These are phyloP conservation scores for Dipteronia sinensis DNA, from an alignment of 345 rosid species.

Conservation along the genomic window DNA sequence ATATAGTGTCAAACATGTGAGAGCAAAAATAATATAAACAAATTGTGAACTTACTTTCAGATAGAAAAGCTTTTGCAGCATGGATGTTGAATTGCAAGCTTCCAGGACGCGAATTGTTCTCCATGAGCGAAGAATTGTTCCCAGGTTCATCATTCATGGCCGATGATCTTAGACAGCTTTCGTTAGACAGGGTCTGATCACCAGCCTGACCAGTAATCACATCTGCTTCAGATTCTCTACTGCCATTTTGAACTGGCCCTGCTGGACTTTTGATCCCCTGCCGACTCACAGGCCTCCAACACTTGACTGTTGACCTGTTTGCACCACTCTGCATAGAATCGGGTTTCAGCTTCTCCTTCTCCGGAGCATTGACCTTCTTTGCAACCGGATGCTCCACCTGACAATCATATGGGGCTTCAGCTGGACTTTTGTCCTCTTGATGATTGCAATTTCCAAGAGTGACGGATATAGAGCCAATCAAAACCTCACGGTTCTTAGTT, in stretches of 20 bases:
- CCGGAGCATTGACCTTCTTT: slow-evolving; percentile 46
- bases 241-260: slow-evolving; percentile 20
- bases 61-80: slow-evolving; percentile 77
- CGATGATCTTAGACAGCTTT: slow-evolving; percentile 23
- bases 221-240: slow-evolving; percentile 31
- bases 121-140: slow-evolving; percentile 12
- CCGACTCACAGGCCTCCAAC: slow-evolving; percentile 53
- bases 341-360: slow-evolving; percentile 40
- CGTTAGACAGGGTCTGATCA: slow-evolving; percentile 20
- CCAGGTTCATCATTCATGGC: slow-evolving; percentile 15
- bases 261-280: slow-evolving; percentile 30
- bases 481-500: slow-evolving; percentile 54
- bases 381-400: slow-evolving; percentile 40
- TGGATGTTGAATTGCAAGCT: slow-evolving; percentile 46
- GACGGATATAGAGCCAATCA: slow-evolving; percentile 85
- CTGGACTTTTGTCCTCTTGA: slow-evolving; percentile 33
- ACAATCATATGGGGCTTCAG: slow-evolving; percentile 37
- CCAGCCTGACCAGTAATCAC: slow-evolving; percentile 17
- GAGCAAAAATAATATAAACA: neutral
- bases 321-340: slow-evolving; percentile 28
- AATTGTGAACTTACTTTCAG: slow-evolving; percentile 55
- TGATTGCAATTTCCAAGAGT: slow-evolving; percentile 47
- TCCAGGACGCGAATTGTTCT: slow-evolving; percentile 29
- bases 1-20: neutral
- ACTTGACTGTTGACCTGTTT: slow-evolving; percentile 35